These are phyloP conservation scores for Grosmannia clavigera DNA, from an alignment of 2,329 filamentous ascomycete genomes.

Conservation along the genomic window DNA sequence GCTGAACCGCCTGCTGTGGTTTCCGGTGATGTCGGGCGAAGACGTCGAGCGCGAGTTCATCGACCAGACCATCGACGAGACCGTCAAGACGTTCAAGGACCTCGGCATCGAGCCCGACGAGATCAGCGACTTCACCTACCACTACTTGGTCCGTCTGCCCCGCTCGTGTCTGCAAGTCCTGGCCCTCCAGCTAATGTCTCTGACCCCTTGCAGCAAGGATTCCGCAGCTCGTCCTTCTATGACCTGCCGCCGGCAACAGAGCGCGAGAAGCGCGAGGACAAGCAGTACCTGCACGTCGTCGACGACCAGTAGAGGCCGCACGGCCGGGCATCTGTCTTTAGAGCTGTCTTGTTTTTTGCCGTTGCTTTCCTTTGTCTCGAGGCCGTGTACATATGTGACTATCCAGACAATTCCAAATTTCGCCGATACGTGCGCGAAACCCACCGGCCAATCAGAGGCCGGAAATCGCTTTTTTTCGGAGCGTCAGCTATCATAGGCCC, in stretches of 20 bases:
- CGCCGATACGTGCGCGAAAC: not conserved
- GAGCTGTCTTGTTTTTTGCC: not conserved
- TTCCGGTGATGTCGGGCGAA: conserved; percentile 70
- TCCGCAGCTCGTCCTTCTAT: conserved; percentile 78
- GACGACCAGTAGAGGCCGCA: conserved; percentile 58
- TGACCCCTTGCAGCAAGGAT: conserved; percentile 55
- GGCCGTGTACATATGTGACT: conserved; percentile 8
- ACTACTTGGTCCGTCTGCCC: conserved; percentile 65
- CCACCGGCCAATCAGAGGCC: not conserved
- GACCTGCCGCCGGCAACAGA: conserved; percentile 91
- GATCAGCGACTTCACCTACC: conserved; percentile 75
- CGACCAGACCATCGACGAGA: conserved; percentile 81
- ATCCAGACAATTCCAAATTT: not conserved
- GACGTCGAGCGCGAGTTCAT: conserved; percentile 87
- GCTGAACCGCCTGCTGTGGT: conserved; percentile 80
- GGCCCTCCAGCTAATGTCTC: too few relatives aligned
- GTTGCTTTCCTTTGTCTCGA: conserved; percentile 6
- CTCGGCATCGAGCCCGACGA: conserved; percentile 82
- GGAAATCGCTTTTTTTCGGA: not conserved
- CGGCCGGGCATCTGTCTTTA: not conserved
- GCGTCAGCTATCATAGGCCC: not conserved
- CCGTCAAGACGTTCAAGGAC: conserved; percentile 91
- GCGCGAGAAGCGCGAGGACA: conserved; percentile 87
- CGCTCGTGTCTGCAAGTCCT: not conserved
- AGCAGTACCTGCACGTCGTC: conserved; percentile 90